Conservation (phyloP, 2,329 filamentous ascomycete genomes). For the Stromatinia cepivora region DNA sequence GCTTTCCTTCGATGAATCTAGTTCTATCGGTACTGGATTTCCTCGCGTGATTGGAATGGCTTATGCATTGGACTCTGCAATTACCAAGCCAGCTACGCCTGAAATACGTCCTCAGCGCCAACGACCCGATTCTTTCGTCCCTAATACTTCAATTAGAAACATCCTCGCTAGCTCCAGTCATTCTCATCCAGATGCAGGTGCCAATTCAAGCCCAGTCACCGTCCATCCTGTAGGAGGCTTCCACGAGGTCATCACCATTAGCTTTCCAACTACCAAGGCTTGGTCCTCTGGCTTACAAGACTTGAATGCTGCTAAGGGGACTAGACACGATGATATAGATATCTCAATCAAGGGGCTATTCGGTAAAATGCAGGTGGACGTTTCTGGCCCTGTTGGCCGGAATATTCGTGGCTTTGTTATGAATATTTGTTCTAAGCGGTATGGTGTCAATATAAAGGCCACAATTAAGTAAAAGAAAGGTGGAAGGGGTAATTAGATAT, state of each 20-base stretch:
- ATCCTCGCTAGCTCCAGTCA: not conserved
- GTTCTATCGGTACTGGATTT: too few relatives aligned
- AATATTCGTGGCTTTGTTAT: slow-evolving; percentile 13
- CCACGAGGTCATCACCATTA: not conserved
- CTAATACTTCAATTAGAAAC: not conserved
- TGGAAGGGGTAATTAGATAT: not conserved
- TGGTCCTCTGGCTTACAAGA: not conserved
- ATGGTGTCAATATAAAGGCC: not conserved
- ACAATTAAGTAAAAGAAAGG: not conserved
- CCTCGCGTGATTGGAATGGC: not conserved
- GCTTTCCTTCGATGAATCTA: not conserved
- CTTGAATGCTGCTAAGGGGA: not conserved
- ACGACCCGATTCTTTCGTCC: too few relatives aligned
- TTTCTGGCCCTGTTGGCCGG: not conserved
- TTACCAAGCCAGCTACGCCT: not conserved
- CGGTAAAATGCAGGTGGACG: not conserved
- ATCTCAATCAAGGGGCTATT: not conserved
- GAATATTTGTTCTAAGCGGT: not conserved
- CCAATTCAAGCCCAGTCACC: not conserved
- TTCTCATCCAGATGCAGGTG: not conserved
- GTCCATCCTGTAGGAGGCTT: too few relatives aligned
- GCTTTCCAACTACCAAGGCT: not conserved
- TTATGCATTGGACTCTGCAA: not conserved
- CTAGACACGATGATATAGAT: not conserved
- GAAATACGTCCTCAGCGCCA: not conserved